Evolutionary conservation across 306 rosid genomes (phyloP), one percentile per base, ranked within the genome.

Genomic region (Cajanus cajan): DNA sequence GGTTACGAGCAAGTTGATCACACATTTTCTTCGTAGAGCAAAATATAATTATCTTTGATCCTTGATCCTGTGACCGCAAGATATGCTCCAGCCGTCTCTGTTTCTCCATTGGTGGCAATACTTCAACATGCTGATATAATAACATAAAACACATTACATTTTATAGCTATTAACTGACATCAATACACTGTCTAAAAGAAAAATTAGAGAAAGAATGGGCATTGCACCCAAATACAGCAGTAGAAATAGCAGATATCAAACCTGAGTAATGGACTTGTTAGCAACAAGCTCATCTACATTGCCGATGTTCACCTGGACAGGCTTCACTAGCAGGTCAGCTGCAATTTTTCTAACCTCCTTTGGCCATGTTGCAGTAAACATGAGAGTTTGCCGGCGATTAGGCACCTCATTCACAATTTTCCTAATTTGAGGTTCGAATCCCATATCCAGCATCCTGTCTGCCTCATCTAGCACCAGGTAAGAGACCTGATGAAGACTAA

Each of bases 361-460:
- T 4, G 99, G 99, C 99, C 99, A 96, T n/a, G 99, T 96, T 76
- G 99, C 99, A n/a, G 99, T 96, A 64, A 65, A 93, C 99, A 96
- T 96, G 66, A 96, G 87, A 59, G 99, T 96, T 89, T 96, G 99
- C 80, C 99, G 89, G 13, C 97, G 90, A 70, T 92, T 70, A 80
- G 99, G 99, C 76, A 96, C 94, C 90, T 90, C 98, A 39, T 90
- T 96, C 77, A 96, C 99, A 78, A 96, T 85, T 90, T 96, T 93
- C 86, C 98, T 88, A 77, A 96, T 96, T 85, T 96, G 99, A 81
- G 99, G 99, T 82, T 96, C 99, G 83, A 96, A 96, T 57, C 99
- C 99, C 99, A 96, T 96, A 88, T 96, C 99, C 68, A 96, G 89
- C 99, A 96, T 96, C 44, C 99, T 90, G 78, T 96, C 99, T 64